These are phyloP conservation scores for Aspergillus brunneoviolaceus DNA, from an alignment of 2,329 filamentous ascomycete genomes.

Conservation along the genomic window DNA sequence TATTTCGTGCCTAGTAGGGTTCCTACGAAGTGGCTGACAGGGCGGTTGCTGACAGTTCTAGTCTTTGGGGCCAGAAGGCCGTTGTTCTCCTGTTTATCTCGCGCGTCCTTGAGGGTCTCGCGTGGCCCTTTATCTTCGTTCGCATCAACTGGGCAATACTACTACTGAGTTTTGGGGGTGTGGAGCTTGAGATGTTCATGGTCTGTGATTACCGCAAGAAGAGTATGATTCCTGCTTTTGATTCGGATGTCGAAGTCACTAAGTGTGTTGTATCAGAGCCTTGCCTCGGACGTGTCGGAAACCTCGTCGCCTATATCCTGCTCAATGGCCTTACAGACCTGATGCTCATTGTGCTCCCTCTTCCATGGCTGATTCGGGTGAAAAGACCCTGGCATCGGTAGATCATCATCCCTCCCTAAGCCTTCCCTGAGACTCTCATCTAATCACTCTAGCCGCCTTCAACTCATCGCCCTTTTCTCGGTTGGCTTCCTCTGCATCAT, in stretches of 20 bases:
- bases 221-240: too few relatives aligned
- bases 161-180: neutral
- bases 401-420: neutral
- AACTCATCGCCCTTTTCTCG: constrained; percentile 12
- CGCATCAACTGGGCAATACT: constrained; percentile 11
- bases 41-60: neutral
- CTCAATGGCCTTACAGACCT: constrained; percentile 13
- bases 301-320: constrained; percentile 3
- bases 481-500: constrained; percentile 11
- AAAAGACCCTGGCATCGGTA: constrained; percentile 10
- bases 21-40: neutral
- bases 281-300: constrained; percentile 6
- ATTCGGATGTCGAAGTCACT: neutral
- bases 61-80: constrained; percentile 15
- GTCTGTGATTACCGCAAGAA: constrained; percentile 7
- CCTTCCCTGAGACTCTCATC: neutral
- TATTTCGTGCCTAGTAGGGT: constrained; percentile 13
- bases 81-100: constrained; percentile 14
- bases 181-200: constrained; percentile 4
- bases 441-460: neutral
- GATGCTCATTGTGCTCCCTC: constrained; percentile 13
- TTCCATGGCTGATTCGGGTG: constrained; percentile 13
- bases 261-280: neutral
- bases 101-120: constrained; percentile 12
- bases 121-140: constrained; percentile 13